Conservation (phyloP, 768 basidiomycete genomes). For the Clitopilus hobsonii region DNA sequence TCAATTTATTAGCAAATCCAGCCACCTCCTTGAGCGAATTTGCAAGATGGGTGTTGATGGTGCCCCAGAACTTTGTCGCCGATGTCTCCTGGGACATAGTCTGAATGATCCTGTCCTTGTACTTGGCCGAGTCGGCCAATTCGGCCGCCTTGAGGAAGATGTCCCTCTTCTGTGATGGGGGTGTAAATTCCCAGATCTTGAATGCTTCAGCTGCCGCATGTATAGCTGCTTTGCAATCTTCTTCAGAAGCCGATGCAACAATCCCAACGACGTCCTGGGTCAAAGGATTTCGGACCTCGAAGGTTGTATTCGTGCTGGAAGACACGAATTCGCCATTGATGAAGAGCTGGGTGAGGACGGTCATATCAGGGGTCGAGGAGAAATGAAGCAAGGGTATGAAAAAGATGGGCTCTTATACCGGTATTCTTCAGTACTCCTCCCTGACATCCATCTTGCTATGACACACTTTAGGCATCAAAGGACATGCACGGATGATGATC, state of each 20-base stretch:
- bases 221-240: conserved; percentile 40
- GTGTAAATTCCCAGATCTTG: conserved; percentile 39
- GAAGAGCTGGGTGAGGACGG: conserved; percentile 29
- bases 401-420: too few relatives aligned
- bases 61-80: conserved; percentile 22
- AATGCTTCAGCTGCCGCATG: conserved; percentile 42
- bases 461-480: too few relatives aligned
- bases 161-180: conserved; percentile 30
- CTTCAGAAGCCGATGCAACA: conserved; percentile 39
- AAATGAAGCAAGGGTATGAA: background rate
- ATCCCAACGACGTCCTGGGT: conserved; percentile 37
- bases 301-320: conserved; percentile 31
- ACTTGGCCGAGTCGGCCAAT: conserved; percentile 36
- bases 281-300: conserved; percentile 41
- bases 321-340: conserved; percentile 34
- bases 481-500: background rate
- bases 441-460: too few relatives aligned
- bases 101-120: conserved; percentile 27
- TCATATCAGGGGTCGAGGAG: background rate
- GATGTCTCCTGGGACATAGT: conserved; percentile 34
- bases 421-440: too few relatives aligned
- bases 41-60: conserved; percentile 18
- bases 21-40: conserved; percentile 26
- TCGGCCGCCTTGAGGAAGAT: conserved; percentile 47
- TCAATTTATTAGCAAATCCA: conserved; percentile 29